Conservation (phyloP, 208 protist species). For the Phytomonas sp. region DNA sequence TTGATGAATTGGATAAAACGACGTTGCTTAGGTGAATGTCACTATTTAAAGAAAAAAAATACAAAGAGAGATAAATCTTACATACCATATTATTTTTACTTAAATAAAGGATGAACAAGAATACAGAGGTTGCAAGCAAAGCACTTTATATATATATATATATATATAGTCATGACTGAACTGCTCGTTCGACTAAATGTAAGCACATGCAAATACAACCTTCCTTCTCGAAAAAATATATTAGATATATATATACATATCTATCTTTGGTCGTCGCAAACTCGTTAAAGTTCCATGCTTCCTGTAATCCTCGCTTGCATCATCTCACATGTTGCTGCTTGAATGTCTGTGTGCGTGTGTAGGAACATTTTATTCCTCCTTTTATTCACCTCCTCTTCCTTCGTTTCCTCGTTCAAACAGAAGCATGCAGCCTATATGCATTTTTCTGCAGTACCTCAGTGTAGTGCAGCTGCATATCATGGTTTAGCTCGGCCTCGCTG, state of each 20-base stretch:
- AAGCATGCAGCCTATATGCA: not conserved
- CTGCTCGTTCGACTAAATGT: not conserved
- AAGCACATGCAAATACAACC: not conserved
- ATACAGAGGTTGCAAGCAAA: not conserved
- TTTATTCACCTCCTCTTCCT: not conserved
- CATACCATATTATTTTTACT: not conserved
- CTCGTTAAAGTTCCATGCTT: not conserved
- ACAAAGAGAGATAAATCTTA: constrained; percentile 4
- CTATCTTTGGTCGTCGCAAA: not conserved
- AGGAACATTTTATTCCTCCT: not conserved
- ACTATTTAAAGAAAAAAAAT: constrained; percentile 3
- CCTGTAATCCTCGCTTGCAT: not conserved
- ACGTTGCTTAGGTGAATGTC: not conserved
- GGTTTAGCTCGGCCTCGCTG: not conserved
- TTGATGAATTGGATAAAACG: not conserved
- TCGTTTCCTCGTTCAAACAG: not conserved
- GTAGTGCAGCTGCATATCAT: not conserved
- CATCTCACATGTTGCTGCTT: not conserved
- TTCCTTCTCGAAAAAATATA: not conserved
- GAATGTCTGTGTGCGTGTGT: not conserved
- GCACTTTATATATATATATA: not conserved
- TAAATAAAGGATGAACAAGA: not conserved
- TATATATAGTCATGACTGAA: not conserved
- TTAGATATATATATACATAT: not conserved
- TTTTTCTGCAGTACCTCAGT: not conserved